Percentiles rank a stretch among this genome's conserved stretches.
Conservation (phyloP, 2,329 filamentous ascomycete species). For the Colletotrichum cuscutae region DNA sequence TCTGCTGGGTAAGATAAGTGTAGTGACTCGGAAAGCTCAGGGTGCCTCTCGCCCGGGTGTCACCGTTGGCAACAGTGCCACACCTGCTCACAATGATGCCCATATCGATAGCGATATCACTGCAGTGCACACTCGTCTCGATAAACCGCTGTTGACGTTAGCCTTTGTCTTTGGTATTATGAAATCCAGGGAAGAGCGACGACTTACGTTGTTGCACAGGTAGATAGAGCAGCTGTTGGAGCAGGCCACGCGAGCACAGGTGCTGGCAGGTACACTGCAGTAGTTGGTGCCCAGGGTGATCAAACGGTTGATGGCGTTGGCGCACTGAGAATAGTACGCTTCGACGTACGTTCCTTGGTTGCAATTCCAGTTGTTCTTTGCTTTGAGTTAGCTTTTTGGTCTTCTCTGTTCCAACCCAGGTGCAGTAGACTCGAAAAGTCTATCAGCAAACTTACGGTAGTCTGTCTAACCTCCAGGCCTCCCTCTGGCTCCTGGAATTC, state of each 20-base stretch:
- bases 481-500: not conserved
- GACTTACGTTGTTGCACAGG: slow-evolving; percentile 26
- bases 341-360: not conserved
- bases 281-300: not conserved
- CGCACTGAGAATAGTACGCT: slow-evolving; percentile 2
- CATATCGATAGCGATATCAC: slow-evolving; percentile 1
- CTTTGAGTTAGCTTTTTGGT: not conserved
- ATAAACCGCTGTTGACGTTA: not conserved
- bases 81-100: not conserved
- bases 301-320: not conserved
- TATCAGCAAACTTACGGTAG: not conserved
- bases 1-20: not conserved
- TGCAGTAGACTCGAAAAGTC: no score
- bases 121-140: not conserved
- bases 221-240: slow-evolving; percentile 21
- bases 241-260: slow-evolving; percentile 21
- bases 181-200: no score
- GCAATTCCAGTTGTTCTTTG: not conserved
- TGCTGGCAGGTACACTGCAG: slow-evolving; percentile 5
- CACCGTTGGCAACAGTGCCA: not conserved
- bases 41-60: not conserved
- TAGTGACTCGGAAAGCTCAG: not conserved
- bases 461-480: not conserved
- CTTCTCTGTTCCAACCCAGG: no score
- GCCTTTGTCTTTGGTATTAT: no score